Evolutionary conservation across 208 protist genomes (phyloP).

Genomic region (Paratrypanosoma confusum): DNA sequence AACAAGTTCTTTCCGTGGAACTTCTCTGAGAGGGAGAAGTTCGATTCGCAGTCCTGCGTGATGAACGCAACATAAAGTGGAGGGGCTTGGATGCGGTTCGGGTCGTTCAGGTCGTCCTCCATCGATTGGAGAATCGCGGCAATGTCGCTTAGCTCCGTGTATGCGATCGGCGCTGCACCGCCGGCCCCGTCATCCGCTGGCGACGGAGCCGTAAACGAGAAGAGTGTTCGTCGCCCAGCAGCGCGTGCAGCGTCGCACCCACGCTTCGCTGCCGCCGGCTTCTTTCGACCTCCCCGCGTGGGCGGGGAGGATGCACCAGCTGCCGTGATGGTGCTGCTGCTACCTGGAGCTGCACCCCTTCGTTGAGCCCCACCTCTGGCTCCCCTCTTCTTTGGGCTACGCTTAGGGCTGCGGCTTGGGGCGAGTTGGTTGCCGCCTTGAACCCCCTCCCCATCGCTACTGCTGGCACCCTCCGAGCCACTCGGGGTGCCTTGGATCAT

Average conservation of each 20-base stretch:
- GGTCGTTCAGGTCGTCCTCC: constrained; percentile 42
- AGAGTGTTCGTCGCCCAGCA: constrained; percentile 19
- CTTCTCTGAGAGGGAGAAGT: constrained; percentile 27
- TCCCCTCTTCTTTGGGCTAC: too few relatives aligned
- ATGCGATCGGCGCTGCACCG: constrained; percentile 13
- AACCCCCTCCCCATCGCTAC: too few relatives aligned
- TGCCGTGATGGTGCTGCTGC: too few relatives aligned
- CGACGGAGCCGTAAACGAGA: constrained; percentile 18
- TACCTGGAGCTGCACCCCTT: too few relatives aligned
- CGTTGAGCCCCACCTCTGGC: too few relatives aligned
- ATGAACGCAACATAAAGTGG: constrained; percentile 65
- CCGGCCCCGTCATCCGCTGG: background rate
- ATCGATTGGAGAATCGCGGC: constrained; percentile 36
- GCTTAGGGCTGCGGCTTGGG: too few relatives aligned
- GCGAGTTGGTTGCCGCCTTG: too few relatives aligned
- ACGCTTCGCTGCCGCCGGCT: too few relatives aligned
- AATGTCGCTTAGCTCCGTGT: constrained; percentile 21
- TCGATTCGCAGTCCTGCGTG: constrained; percentile 12
- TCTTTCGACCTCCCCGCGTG: background rate
- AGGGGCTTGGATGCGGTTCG: constrained; percentile 73
- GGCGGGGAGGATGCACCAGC: background rate
- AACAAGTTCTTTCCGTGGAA: constrained; percentile 23
- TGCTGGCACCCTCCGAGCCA: too few relatives aligned
- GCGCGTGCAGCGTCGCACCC: too few relatives aligned
- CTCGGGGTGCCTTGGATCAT: too few relatives aligned